Evolutionary conservation across 352 stramenopile genomes (phyloP), one percentile per base, ranked within the genome.

Genomic region (Elongisporangium anandrum): DNA sequence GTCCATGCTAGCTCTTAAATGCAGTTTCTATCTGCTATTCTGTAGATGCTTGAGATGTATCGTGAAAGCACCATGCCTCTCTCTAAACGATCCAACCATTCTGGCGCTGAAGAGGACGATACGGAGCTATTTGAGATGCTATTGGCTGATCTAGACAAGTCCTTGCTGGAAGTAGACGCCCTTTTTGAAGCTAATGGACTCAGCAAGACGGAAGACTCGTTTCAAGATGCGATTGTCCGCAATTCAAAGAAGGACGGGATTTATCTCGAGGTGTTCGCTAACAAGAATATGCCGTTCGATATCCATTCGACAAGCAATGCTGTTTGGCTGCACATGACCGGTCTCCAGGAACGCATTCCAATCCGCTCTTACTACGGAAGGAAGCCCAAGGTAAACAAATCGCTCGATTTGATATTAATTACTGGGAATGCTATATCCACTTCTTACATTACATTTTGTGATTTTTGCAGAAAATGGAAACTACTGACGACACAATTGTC

Each of bases 201-300:
- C 34, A 55, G 63, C 15, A 60, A 60, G 26, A 73, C 71, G 63
- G 66, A 73, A 59, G 67, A 53, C 21, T 57, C 63, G 1, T 58
- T 73, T 23, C 69, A 66, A 51, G 71, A 68, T 4, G 69, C 63
- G 17, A 73, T 69, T 51, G 70, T 77, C 20, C 60, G 69, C 26
- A 66, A 69, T n/a, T 63, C 73, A 29, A 63, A 57, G 24, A 64
- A 60, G 34, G 50, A 60, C 38, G 62, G 65, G 19, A 77, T 73
- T 51, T 66, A 73, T 54, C 73, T 73, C 62, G 65, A 77, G 49
- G 70, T 77, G 50, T 73, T 71, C 34, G 69, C 69, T 20, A 77
- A 73, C 57, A 77, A 77, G 26, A 52, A 71, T n/a, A 73, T 77
- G 69, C 63, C 66, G 3, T 73, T 77, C 47, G 63, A 66, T 48